These are phyloP conservation scores for Backusella parvicylindrica DNA, from an alignment of 192 early-diverging fungal genomes.

Conservation along the genomic window DNA sequence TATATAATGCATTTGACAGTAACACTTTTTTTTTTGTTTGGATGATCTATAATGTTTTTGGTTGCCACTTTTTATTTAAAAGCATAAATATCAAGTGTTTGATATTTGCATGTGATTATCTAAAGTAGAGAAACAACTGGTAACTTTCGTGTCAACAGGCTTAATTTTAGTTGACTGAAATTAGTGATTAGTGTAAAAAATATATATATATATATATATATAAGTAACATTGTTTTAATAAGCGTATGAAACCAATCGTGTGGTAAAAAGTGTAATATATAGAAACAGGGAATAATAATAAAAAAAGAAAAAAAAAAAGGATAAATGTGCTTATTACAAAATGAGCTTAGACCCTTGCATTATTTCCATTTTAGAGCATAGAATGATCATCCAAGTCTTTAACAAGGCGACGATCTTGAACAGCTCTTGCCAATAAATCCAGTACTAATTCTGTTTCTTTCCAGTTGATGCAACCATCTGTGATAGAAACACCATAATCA, in stretches of 20 bases:
- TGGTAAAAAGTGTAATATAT: background rate
- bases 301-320: background rate
- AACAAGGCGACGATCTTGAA: slow-evolving; percentile 50
- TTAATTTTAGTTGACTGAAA: background rate
- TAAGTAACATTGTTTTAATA: background rate
- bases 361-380: background rate
- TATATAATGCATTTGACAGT: too few species aligned
- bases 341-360: background rate
- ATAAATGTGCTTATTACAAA: background rate
- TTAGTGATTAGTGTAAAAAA: too few species aligned
- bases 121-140: background rate
- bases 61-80: too few species aligned
- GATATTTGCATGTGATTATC: background rate
- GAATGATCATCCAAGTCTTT: background rate
- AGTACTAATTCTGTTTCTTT: slow-evolving; percentile 77
- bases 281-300: background rate
- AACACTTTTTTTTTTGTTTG: too few species aligned
- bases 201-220: too few species aligned
- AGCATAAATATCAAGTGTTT: too few species aligned
- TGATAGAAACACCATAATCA: slow-evolving; percentile 87
- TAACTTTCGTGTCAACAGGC: background rate
- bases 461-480: slow-evolving; percentile 92
- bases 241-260: background rate
- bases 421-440: slow-evolving; percentile 72
- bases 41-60: too few species aligned